Conservation (phyloP, 441 rosid species). For the Populus trichocarpa region DNA sequence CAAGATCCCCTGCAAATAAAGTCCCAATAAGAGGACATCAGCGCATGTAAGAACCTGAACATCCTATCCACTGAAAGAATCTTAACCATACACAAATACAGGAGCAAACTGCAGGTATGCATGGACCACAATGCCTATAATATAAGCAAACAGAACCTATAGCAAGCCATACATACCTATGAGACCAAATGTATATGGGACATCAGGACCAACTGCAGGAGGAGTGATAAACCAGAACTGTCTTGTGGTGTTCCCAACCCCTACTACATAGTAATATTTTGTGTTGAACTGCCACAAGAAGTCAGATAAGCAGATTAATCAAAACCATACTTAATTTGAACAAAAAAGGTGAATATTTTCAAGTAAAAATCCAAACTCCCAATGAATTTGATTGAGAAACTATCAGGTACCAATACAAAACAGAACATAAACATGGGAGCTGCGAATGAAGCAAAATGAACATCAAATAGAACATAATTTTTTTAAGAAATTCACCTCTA, state of each 20-base stretch:
- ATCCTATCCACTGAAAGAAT: not conserved
- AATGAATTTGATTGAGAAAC: too few relatives aligned
- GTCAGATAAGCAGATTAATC: not conserved
- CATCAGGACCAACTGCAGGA: conserved; percentile 76
- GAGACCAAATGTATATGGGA: conserved; percentile 85
- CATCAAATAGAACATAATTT: not conserved
- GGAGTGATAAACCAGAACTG: conserved; percentile 78
- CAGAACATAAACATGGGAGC: not conserved
- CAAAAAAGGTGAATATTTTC: not conserved
- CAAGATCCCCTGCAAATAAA: conserved; percentile 72
- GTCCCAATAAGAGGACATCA: not conserved
- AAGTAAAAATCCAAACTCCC: not conserved
- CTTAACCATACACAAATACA: not conserved
- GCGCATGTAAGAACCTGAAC: not conserved
- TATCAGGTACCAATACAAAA: not conserved
- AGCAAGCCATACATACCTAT: conserved; percentile 45
- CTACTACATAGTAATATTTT: conserved; percentile 69
- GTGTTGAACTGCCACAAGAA: conserved; percentile 45
- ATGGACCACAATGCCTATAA: not conserved
- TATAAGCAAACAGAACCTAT: not conserved
- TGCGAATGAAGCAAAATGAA: not conserved
- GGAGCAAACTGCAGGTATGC: not conserved
- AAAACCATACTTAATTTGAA: not conserved
- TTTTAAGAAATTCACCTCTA: conserved; percentile 41
- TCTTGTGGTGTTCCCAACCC: conserved; percentile 44